Percentiles rank a stretch among this genome's conserved stretches.
These are phyloP conservation scores for Gossypium lobatum DNA, from an alignment of 441 rosid genomes.

Conservation along the genomic window DNA sequence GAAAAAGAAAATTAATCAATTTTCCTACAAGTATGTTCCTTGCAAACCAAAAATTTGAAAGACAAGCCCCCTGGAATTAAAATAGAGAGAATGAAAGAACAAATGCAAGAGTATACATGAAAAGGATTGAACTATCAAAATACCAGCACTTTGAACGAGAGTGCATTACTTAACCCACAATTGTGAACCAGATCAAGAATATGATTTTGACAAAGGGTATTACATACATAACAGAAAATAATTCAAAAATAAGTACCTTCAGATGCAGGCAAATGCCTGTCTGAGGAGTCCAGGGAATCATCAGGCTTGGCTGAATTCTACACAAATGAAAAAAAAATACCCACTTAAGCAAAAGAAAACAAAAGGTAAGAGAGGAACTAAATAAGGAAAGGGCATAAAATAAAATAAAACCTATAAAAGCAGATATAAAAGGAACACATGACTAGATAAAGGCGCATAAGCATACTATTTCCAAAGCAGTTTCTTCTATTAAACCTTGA, in stretches of 20 bases:
- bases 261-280: conserved; percentile 20
- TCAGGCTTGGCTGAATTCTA: conserved; percentile 37
- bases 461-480: background rate
- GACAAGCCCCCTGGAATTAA: background rate
- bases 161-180: background rate
- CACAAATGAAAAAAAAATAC: conserved; percentile 7
- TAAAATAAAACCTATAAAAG: background rate
- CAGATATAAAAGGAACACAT: background rate
- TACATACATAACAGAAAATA: conserved; percentile 2
- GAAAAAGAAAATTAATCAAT: background rate
- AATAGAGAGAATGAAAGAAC: background rate
- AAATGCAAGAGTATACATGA: background rate
- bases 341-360: background rate
- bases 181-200: background rate
- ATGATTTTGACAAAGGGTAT: background rate
- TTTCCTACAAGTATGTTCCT: background rate
- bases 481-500: background rate
- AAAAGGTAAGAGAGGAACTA: background rate
- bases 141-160: background rate
- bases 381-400: background rate
- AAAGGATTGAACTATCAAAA: background rate
- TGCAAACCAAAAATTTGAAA: background rate
- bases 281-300: conserved; percentile 30
- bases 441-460: background rate
- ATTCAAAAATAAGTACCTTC: conserved; percentile 42